A percentile compares a stretch with the other conserved stretches of the same genome.
These are phyloP conservation scores for Buddleja alternifolia DNA, from an alignment of 257 asterid species.

Conservation along the genomic window DNA sequence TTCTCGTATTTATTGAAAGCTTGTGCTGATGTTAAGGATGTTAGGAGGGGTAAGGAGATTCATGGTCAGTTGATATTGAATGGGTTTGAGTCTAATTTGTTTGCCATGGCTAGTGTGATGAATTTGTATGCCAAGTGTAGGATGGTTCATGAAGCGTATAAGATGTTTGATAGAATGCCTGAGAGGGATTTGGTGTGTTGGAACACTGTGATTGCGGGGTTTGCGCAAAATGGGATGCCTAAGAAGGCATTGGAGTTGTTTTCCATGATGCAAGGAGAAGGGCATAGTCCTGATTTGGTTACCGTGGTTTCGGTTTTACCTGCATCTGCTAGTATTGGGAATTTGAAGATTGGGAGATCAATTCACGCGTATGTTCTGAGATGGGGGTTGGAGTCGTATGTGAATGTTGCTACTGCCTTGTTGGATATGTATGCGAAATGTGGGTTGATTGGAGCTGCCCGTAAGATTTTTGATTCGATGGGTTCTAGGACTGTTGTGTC, in stretches of 20 bases:
- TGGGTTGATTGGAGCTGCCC: slow-evolving; percentile 50
- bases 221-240: slow-evolving; percentile 74
- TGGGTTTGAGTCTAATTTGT: slow-evolving; percentile 60
- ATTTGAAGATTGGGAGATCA: slow-evolving; percentile 55
- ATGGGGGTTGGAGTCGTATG: slow-evolving; percentile 54
- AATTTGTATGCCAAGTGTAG: slow-evolving; percentile 78
- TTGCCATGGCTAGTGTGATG: slow-evolving; percentile 65
- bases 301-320: slow-evolving; percentile 82
- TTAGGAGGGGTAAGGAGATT: slow-evolving; percentile 64
- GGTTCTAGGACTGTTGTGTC: slow-evolving; percentile 69
- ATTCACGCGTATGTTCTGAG: slow-evolving; percentile 68
- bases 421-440: slow-evolving; percentile 92
- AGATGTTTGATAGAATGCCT: slow-evolving; percentile 89
- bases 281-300: slow-evolving; percentile 61
- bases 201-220: slow-evolving; percentile 81
- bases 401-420: slow-evolving; percentile 75
- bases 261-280: slow-evolving; percentile 59
- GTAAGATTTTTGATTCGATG: slow-evolving; percentile 69
- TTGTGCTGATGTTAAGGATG: slow-evolving; percentile 63
- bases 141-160: slow-evolving; percentile 58
- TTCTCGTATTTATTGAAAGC: slow-evolving; percentile 66
- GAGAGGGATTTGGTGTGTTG: slow-evolving; percentile 81
- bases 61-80: slow-evolving; percentile 73
- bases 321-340: slow-evolving; percentile 56
- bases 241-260: slow-evolving; percentile 61